Evolutionary conservation across 2,329 filamentous ascomycete genomes (phyloP), one percentile per base, ranked within the genome.

Genomic region (Xylogone sp.): DNA sequence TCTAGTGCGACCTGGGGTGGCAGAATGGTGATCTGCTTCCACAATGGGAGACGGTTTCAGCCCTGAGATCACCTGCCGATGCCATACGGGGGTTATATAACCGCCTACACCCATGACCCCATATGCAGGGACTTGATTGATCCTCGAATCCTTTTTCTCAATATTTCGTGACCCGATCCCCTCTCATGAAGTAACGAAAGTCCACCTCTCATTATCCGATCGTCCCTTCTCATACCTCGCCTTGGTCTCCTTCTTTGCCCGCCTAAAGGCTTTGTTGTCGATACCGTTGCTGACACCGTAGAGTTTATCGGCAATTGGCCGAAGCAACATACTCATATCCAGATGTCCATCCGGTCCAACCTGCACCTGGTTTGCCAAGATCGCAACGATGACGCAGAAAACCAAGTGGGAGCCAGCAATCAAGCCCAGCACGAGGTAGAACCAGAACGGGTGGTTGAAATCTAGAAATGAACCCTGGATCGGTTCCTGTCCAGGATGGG

Each of bases 381-480:
- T 34, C 0, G 61, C 62, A 3, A 61, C 57, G 1, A 61, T 44
- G n/a, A 62, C 39, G 19, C 55, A 53, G 43, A 65, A 61, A 1
- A 61, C 2, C 12, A 61, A 46, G 45, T 65, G 62, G 21, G 53
- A 59, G 1, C 47, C 46, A 8, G 45, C 49, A 3, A 65, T 59
- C 7, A 65, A 21, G 3, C 51, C 53, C 44, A 75, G 60, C 21
- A 63, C 65, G 8, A 75, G 59, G 47, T 74, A 74, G 1, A 74
- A 72, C 54, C 72, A 75, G 51, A 72, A 71, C 0, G 68, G 71
- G 58, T 76, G 75, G 0, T 68, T 70, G 21, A 75, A 61, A 27
- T 69, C 65, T 5, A 66, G 54, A 1, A 43, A 18, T 2, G 53
- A 46, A 1, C 63, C 64, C 44, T 52, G 42, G 3, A 19, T 43